Conservation (phyloP, 768 basidiomycete species). For the Russula vinacea region DNA sequence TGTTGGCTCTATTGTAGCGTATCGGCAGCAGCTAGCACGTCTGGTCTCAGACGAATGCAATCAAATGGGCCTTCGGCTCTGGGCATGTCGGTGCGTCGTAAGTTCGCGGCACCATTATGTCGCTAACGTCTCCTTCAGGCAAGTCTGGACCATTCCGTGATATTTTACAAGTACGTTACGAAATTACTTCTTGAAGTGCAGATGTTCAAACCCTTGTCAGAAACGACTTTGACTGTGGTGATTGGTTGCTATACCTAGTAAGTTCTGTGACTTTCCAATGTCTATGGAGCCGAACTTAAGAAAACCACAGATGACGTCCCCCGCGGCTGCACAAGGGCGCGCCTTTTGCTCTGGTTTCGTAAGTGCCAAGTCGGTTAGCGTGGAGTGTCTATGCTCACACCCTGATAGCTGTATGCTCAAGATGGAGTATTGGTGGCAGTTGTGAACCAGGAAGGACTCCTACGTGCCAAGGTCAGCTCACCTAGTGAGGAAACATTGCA, state of each 20-base stretch:
- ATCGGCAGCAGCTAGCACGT: slow-evolving; percentile 48
- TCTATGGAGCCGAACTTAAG: background rate
- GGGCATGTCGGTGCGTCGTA: slow-evolving; percentile 57
- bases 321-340: slow-evolving; percentile 16
- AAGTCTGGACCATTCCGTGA: slow-evolving; percentile 75
- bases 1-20: slow-evolving; percentile 45
- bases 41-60: slow-evolving; percentile 49
- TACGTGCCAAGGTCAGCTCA: slow-evolving; percentile 22
- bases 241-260: slow-evolving; percentile 79
- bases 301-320: slow-evolving; percentile 7
- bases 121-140: slow-evolving; percentile 43
- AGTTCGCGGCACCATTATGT: background rate
- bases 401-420: slow-evolving; percentile 22
- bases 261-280: slow-evolving; percentile 31
- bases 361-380: slow-evolving; percentile 1
- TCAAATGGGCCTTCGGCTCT: slow-evolving; percentile 42
- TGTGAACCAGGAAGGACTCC: slow-evolving; percentile 27
- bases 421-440: slow-evolving; percentile 25
- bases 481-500: slow-evolving; percentile 1
- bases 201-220: slow-evolving; percentile 38
- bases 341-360: slow-evolving; percentile 22
- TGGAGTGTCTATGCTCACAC: background rate
- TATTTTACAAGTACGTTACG: slow-evolving; percentile 66
- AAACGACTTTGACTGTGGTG: slow-evolving; percentile 70
- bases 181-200: background rate